Evolutionary conservation across 768 basidiomycete species (phyloP), one percentile per base, ranked within the genome.

Genomic region (Pleurotus tuber-regium): DNA sequence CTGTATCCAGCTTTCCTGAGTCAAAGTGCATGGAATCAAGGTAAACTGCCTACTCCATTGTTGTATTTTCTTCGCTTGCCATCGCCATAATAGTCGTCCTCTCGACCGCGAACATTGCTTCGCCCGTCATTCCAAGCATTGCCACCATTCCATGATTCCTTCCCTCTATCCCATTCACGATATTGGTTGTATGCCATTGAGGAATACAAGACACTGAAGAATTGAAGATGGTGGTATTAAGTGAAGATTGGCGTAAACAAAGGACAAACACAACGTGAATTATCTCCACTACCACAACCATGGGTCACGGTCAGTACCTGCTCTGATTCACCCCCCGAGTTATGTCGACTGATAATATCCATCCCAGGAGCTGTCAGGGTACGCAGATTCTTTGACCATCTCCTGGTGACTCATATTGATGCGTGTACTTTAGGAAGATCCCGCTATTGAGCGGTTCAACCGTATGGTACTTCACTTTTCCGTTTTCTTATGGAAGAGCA

Each of bases 111-210:
- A 14, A 71, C 64, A 56, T 75, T 75, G 40, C 63, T 68, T 52
- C 70, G 68, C 30, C 67, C 57, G 50, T 71, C 46, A 30, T 23
- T 23, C 46, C 46, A 48, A 10, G 46, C 71, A 18, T 59, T 54
- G 18, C 66, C 57, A 51, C 67, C 65, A 16, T 31, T 29, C 74
- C 78, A 80, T 41, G 66, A 25, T 40, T 83, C 79, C 68, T 90
- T 91, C 46, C 88, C 89, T 66, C 78, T 79, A 71, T 91, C 89
- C 90, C 91, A 92, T 74, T 92, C 89, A 57, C 91, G 83, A 69
- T 48, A 24, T 35, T 48, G 46, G 31, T 87, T 87, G 69, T 86
- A 81, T 43, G 86, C 76, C 87, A 89, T 88, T 18, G 57, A 51
- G 59, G 56, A 67, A 57, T 35, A 35, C 33, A 16, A 26, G 10